Conservation (phyloP, 306 rosid species). For the Dryas alaskensis region DNA sequence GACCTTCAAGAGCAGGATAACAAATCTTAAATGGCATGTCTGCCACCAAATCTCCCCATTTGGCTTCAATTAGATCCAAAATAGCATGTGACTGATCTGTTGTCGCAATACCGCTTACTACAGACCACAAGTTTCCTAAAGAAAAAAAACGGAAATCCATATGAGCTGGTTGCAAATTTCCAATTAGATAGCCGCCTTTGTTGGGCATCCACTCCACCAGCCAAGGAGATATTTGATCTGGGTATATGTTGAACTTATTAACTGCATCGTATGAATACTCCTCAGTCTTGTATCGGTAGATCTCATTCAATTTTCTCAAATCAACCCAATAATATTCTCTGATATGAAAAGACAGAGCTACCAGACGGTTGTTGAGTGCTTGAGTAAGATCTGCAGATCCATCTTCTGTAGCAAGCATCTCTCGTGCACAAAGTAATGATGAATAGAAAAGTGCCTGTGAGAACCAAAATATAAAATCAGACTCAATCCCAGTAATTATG, state of each 20-base stretch:
- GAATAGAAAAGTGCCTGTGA: conserved; percentile 78
- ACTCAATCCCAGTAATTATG: background rate
- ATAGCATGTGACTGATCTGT: conserved; percentile 69
- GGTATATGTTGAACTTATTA: conserved; percentile 84
- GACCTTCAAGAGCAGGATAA: conserved; percentile 87
- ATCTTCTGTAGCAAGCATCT: conserved; percentile 82
- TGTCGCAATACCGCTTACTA: conserved; percentile 61
- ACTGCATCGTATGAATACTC: conserved; percentile 88
- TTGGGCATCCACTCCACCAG: conserved; percentile 85
- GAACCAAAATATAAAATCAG: conserved; percentile 18
- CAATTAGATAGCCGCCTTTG: conserved; percentile 77
- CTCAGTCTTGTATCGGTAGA: conserved; percentile 84
- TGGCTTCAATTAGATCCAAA: conserved; percentile 76
- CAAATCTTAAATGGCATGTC: conserved; percentile 88
- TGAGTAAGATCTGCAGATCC: conserved; percentile 72
- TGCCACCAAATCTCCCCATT: conserved; percentile 83
- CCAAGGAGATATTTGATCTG: conserved; percentile 83
- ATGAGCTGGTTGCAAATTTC: conserved; percentile 94
- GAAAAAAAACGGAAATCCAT: conserved; percentile 93
- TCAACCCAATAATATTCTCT: conserved; percentile 87
- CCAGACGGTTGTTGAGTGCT: conserved; percentile 75
- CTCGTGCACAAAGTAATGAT: conserved; percentile 75
- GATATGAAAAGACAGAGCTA: conserved; percentile 82
- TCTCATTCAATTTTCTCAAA: conserved; percentile 68
- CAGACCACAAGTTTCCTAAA: conserved; percentile 80